These are phyloP conservation scores for Chaetomium sp. DNA, from an alignment of 2,329 filamentous ascomycete species.

Conservation along the genomic window DNA sequence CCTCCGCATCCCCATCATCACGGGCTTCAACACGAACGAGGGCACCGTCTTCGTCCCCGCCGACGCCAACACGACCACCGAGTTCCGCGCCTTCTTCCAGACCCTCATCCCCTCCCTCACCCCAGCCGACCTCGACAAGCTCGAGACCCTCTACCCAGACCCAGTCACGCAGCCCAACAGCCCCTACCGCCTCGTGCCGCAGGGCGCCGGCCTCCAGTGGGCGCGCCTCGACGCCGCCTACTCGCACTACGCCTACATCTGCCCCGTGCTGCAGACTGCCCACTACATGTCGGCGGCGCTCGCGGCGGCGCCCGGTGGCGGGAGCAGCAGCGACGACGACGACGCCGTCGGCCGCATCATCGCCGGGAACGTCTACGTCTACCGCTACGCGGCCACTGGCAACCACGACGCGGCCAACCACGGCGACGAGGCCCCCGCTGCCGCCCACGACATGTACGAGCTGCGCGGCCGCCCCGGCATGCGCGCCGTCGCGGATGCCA, in stretches of 20 bases:
- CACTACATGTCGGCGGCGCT: conserved; percentile 43
- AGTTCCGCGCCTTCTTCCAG: conserved; percentile 64
- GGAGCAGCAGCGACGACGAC: not conserved
- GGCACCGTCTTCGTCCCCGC: conserved; percentile 65
- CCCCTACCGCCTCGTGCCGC: conserved; percentile 40
- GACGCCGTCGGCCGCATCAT: too few species aligned
- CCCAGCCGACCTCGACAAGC: conserved; percentile 52
- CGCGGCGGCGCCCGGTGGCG: too few species aligned
- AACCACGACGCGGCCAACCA: conserved; percentile 48
- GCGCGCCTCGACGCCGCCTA: conserved; percentile 62
- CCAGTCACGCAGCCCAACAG: conserved; percentile 43
- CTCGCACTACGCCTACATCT: conserved; percentile 65
- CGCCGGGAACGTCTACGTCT: conserved; percentile 51
- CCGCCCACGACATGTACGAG: conserved; percentile 46
- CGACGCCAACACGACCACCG: conserved; percentile 47
- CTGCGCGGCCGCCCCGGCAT: conserved; percentile 44
- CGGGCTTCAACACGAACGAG: conserved; percentile 72
- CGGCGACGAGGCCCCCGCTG: conserved; percentile 49
- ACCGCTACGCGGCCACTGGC: conserved; percentile 60
- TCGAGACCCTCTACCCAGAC: conserved; percentile 66
- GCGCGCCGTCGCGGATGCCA: conserved; percentile 42
- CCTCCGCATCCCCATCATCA: conserved; percentile 64
- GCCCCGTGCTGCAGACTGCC: conserved; percentile 63
- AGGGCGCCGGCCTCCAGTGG: conserved; percentile 56
- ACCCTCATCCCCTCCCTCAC: conserved; percentile 61